Conservation (phyloP, 139 green algal genomes). For the Tetradesmus lagerheimii region DNA sequence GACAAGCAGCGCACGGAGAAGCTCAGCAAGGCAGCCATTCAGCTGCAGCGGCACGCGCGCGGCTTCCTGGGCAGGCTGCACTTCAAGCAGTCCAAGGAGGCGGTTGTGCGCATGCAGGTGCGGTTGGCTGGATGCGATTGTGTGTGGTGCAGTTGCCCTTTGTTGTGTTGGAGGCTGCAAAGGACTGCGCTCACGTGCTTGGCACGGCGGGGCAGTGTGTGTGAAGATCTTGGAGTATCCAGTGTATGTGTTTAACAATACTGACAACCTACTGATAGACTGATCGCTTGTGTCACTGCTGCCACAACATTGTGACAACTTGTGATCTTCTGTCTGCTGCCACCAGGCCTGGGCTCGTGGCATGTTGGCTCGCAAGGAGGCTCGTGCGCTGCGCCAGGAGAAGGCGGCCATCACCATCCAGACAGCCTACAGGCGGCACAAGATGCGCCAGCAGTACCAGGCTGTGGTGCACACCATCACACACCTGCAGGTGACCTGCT, state of each 20-base stretch:
- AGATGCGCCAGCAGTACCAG: conserved; percentile 60
- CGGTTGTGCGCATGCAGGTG: conserved; percentile 65
- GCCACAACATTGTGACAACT: background rate
- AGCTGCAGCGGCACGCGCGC: conserved; percentile 79
- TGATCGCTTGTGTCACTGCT: too few relatives aligned
- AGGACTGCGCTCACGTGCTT: background rate
- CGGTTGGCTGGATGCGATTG: background rate
- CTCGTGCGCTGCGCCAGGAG: conserved; percentile 58
- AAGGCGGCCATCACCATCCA: conserved; percentile 84
- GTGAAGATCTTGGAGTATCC: too few relatives aligned
- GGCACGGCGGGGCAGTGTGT: background rate
- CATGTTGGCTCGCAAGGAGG: conserved; percentile 60
- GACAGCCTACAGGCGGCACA: conserved; percentile 69
- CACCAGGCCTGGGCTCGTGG: conserved; percentile 59
- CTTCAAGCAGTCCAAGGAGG: conserved; percentile 17
- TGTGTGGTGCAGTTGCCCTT: background rate
- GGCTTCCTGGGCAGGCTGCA: conserved; percentile 68
- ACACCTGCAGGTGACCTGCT: conserved; percentile 57
- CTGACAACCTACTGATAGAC: too few relatives aligned
- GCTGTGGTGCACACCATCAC: conserved; percentile 32
- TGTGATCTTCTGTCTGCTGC: conserved; percentile 2
- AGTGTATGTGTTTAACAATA: too few relatives aligned
- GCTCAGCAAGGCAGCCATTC: conserved; percentile 83
- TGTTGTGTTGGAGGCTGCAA: background rate
- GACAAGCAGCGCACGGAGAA: conserved; percentile 92